These are phyloP conservation scores for Plasmodium vinckei DNA, from an alignment of 169 alveolate species.

Conservation along the genomic window DNA sequence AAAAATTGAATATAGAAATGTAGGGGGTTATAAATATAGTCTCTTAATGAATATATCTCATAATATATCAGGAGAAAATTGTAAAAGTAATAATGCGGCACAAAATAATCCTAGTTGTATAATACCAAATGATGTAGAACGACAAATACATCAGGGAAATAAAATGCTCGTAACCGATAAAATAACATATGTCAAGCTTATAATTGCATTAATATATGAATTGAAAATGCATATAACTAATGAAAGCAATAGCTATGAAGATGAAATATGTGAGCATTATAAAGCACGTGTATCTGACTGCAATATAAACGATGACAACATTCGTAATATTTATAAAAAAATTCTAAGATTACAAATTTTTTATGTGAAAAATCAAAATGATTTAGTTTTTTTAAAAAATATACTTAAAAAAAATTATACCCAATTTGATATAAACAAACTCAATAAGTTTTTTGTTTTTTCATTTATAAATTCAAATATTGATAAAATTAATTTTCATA, in stretches of 20 bases:
- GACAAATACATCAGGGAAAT: neutral
- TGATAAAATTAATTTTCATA: conserved; percentile 67
- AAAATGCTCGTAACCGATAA: conserved; percentile 23
- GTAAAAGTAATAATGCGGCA: neutral
- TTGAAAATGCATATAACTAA: conserved; percentile 33
- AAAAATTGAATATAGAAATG: conserved; percentile 34
- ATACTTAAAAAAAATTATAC: conserved; percentile 48
- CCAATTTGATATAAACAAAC: conserved; percentile 8
- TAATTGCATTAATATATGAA: conserved; percentile 56
- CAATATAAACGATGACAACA: conserved; percentile 7
- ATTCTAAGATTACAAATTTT: conserved; percentile 44
- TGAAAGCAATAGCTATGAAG: neutral
- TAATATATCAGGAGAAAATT: neutral
- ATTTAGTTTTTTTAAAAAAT: conserved; percentile 21
- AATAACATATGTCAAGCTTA: conserved; percentile 24
- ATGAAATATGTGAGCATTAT: neutral
- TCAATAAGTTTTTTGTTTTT: conserved; percentile 59
- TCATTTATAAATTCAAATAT: conserved; percentile 65
- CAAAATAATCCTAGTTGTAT: neutral
- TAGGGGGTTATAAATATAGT: neutral
- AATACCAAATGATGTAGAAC: neutral
- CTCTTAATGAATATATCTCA: neutral
- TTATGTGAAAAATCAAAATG: conserved; percentile 28
- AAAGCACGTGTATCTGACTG: neutral
- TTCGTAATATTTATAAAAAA: conserved; percentile 61